Conservation (phyloP, 495 filamentous ascomycete genomes). For the Penicillium samsonianum region DNA sequence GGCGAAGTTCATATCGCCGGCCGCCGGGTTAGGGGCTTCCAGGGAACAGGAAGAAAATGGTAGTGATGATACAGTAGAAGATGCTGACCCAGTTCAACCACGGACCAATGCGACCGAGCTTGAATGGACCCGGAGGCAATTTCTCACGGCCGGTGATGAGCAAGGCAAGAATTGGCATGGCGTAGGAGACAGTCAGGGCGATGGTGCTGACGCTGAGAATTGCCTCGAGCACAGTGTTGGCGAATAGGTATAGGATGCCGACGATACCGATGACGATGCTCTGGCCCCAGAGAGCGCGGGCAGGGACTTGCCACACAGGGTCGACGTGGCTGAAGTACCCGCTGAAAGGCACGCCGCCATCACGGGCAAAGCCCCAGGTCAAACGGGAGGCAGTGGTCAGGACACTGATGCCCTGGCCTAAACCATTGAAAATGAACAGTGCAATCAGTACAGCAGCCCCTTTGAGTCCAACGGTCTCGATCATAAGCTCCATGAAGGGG, state of each 20-base stretch:
- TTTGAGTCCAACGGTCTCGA: slow-evolving; percentile 43
- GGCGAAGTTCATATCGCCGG: slow-evolving; percentile 51
- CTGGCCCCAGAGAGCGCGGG: slow-evolving; percentile 47
- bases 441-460: slow-evolving; percentile 42
- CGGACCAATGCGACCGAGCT: slow-evolving; percentile 40
- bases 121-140: slow-evolving; percentile 41
- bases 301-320: slow-evolving; percentile 45
- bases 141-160: slow-evolving; percentile 46
- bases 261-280: slow-evolving; percentile 45
- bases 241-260: slow-evolving; percentile 48
- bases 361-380: slow-evolving; percentile 59
- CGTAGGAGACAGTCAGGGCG: slow-evolving; percentile 51
- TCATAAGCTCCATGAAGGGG: slow-evolving; percentile 49
- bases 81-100: slow-evolving; percentile 47
- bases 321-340: slow-evolving; percentile 45
- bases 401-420: slow-evolving; percentile 47
- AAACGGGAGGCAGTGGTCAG: slow-evolving; percentile 54
- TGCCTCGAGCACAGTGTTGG: slow-evolving; percentile 49
- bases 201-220: slow-evolving; percentile 54
- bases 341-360: slow-evolving; percentile 53
- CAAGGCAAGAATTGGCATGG: slow-evolving; percentile 45
- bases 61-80: slow-evolving; percentile 48
- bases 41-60: slow-evolving; percentile 53
- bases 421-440: slow-evolving; percentile 52
- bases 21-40: slow-evolving; percentile 39